phyloP scores from a whole-genome alignment of 495 filamentous ascomycete species.

The Annulohypoxylon nitens region DNA sequence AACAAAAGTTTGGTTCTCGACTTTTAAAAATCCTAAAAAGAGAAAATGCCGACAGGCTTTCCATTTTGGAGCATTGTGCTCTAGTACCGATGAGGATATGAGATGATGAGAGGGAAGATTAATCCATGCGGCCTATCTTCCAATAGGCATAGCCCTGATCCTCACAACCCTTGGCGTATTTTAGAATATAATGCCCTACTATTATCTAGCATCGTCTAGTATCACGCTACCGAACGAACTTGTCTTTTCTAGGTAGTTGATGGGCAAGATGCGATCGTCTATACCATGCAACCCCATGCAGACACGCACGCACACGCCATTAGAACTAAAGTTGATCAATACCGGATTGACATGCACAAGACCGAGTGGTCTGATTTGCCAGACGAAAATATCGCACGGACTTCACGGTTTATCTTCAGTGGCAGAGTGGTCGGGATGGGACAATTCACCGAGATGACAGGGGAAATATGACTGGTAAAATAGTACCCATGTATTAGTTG shows the following conservation, averaged over 20 bases:
- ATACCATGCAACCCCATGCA: not conserved
- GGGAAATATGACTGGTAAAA: conserved; percentile 3
- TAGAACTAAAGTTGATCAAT: conserved; percentile 13
- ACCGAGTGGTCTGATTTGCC: conserved; percentile 4
- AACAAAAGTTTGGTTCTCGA: not conserved
- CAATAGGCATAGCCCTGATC: conserved; percentile 22
- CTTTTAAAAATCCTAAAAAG: not conserved
- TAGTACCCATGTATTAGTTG: not conserved
- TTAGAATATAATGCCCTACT: conserved; percentile 1
- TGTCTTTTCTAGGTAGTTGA: conserved; percentile 16
- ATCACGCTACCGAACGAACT: conserved; percentile 4
- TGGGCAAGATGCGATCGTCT: conserved; percentile 9
- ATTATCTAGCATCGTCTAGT: not conserved
- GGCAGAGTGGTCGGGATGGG: not conserved
- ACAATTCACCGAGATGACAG: conserved; percentile 11
- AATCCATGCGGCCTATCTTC: not conserved
- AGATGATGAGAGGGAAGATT: conserved; percentile 1
- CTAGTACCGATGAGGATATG: conserved; percentile 10
- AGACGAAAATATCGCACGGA: not conserved
- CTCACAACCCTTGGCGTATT: conserved; percentile 20
- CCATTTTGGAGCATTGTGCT: not conserved
- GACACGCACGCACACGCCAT: conserved; percentile 7
- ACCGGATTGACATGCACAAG: conserved; percentile 7
- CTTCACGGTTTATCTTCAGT: not conserved
- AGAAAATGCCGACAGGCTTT: conserved; percentile 6